These are phyloP conservation scores for Solanum virginianum DNA, from an alignment of 257 asterid genomes.

Conservation along the genomic window DNA sequence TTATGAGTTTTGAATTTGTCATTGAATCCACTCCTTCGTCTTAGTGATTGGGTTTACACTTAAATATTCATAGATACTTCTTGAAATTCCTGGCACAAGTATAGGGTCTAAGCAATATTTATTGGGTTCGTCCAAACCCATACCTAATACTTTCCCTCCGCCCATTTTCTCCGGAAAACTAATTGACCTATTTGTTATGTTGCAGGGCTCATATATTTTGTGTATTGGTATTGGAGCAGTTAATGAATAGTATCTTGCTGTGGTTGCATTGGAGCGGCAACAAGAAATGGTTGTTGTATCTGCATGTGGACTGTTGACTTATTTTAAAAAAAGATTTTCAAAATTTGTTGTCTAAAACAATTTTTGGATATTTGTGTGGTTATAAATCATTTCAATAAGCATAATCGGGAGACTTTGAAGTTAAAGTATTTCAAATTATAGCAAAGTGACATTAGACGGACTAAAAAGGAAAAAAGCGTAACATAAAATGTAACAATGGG, in stretches of 20 bases:
- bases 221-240: slow-evolving; percentile 60
- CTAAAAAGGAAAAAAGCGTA: no score
- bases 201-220: slow-evolving; percentile 78
- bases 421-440: no score
- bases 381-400: no score
- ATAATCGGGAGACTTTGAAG: no score
- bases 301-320: no score
- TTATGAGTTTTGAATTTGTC: background rate
- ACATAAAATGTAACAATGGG: no score
- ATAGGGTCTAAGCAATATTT: background rate
- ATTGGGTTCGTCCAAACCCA: background rate
- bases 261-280: slow-evolving; percentile 43
- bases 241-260: slow-evolving; percentile 51
- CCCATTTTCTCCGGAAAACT: background rate
- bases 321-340: no score
- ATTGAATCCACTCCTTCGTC: no score
- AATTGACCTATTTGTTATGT: background rate
- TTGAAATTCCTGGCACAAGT: background rate
- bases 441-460: no score
- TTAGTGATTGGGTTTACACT: background rate
- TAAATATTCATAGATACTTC: background rate
- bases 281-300: background rate
- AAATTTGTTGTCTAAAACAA: no score
- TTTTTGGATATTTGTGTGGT: no score
- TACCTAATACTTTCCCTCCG: background rate